Evolutionary conservation across 1,139 yeast species (phyloP).

Genomic region (Geotrichum siamense): DNA sequence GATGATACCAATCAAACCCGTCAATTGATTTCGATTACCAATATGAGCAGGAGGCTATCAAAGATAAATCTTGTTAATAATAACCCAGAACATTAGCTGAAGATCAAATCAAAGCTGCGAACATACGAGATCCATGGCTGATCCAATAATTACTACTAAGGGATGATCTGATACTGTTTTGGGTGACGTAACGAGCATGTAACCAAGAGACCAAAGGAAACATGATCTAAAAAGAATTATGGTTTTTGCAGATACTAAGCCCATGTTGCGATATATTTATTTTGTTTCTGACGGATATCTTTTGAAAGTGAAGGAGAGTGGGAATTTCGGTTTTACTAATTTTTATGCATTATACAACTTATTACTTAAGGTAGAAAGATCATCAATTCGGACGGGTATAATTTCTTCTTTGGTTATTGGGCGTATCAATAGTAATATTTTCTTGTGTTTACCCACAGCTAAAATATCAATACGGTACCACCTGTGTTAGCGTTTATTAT

Average conservation of each 20-base stretch:
- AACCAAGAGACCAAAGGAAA: constrained; percentile 41
- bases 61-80: constrained; percentile 1
- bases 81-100: background rate
- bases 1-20: constrained; percentile 42
- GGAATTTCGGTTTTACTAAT: background rate
- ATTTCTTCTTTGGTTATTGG: too few relatives aligned
- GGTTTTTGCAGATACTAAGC: constrained; percentile 26
- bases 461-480: too few relatives aligned
- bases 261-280: too few relatives aligned
- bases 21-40: constrained; percentile 37
- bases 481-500: too few relatives aligned
- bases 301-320: too few relatives aligned
- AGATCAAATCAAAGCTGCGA: background rate
- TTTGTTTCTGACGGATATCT: too few relatives aligned
- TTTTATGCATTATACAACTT: background rate
- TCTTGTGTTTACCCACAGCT: too few relatives aligned
- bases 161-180: constrained; percentile 36
- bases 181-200: constrained; percentile 38
- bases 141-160: constrained; percentile 47
- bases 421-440: too few relatives aligned
- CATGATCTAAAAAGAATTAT: constrained; percentile 36
- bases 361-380: too few relatives aligned
- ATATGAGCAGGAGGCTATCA: constrained; percentile 35
- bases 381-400: too few relatives aligned
- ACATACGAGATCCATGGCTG: constrained; percentile 45